These are phyloP conservation scores for Moesziomyces parantarcticus DNA, from an alignment of 1,284 basidiomycete genomes.

Conservation along the genomic window DNA sequence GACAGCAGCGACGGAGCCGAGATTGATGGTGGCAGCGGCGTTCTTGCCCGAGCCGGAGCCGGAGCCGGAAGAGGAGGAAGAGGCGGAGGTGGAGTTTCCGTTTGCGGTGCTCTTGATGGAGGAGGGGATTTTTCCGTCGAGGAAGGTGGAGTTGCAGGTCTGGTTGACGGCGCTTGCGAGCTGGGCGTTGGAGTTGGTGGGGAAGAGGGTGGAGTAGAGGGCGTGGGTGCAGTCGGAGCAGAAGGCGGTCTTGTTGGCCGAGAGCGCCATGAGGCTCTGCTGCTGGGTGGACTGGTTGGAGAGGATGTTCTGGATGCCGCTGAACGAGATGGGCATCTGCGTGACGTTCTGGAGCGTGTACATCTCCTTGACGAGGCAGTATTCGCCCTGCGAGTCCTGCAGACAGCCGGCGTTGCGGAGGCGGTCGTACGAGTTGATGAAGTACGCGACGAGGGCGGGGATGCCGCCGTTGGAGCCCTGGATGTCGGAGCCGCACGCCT, in stretches of 20 bases:
- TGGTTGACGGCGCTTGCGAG: slow-evolving; percentile 19
- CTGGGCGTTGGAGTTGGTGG: slow-evolving; percentile 20
- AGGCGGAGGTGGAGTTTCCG: slow-evolving; percentile 23
- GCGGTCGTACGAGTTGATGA: slow-evolving; percentile 35
- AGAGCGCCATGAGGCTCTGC: slow-evolving; percentile 17
- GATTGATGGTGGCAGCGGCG: slow-evolving; percentile 6
- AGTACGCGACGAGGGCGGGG: slow-evolving; percentile 35
- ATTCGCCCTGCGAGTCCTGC: slow-evolving; percentile 12
- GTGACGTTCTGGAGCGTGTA: slow-evolving; percentile 38
- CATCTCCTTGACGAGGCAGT: slow-evolving; percentile 25
- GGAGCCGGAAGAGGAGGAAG: slow-evolving; percentile 1
- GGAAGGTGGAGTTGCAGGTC: slow-evolving; percentile 26
- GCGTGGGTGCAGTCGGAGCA: slow-evolving; percentile 47
- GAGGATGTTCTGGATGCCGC: slow-evolving; percentile 18
- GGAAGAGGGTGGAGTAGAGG: slow-evolving; percentile 32
- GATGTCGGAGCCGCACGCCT: slow-evolving; percentile 31
- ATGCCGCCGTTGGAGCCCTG: slow-evolving; percentile 16
- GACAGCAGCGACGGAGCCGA: slow-evolving; percentile 8
- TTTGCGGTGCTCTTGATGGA: slow-evolving; percentile 33
- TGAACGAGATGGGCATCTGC: slow-evolving; percentile 13
- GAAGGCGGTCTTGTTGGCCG: slow-evolving; percentile 39
- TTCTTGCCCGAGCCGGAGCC: slow-evolving; percentile 6
- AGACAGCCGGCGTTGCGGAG: slow-evolving; percentile 30
- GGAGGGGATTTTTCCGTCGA: slow-evolving; percentile 30
- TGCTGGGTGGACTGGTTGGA: slow-evolving; percentile 12